These are phyloP conservation scores for Colletotrichum sp. DNA, from an alignment of 2,329 filamentous ascomycete genomes.

Conservation along the genomic window DNA sequence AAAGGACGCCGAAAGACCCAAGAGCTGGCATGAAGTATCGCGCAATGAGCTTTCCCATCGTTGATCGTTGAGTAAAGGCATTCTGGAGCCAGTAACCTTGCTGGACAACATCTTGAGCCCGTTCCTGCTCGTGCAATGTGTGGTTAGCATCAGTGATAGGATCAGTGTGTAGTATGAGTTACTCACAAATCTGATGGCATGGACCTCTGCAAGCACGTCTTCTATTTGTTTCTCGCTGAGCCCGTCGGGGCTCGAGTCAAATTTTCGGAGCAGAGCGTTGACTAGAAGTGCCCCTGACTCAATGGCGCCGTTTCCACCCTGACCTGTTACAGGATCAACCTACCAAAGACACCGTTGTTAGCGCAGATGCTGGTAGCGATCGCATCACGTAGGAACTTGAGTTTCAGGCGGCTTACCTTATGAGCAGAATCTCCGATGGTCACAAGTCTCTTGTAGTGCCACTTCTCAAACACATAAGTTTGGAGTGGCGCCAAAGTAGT, in stretches of 20 bases:
- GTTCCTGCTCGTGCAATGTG: not conserved
- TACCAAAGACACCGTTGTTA: not conserved
- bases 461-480: slow-evolving; percentile 41
- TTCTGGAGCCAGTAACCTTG: not conserved
- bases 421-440: slow-evolving; percentile 46
- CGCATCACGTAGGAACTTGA: fast-evolving
- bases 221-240: not conserved
- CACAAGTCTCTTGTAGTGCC: slow-evolving; percentile 42
- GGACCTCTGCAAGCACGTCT: not conserved
- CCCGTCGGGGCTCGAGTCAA: not conserved
- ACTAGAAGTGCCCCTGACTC: slow-evolving; percentile 26
- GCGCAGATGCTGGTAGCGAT: not conserved
- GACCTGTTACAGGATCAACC: slow-evolving; percentile 26
- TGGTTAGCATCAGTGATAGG: not conserved
- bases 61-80: not conserved
- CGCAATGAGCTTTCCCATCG: not conserved
- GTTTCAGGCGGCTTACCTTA: slow-evolving; percentile 31
- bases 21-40: not conserved
- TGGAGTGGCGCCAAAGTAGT: slow-evolving; percentile 27
- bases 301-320: slow-evolving; percentile 29
- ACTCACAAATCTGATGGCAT: not conserved
- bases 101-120: not conserved
- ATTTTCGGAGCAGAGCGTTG: slow-evolving; percentile 13
- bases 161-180: not conserved
- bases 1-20: not conserved